phyloP scores from a whole-genome alignment of 1,139 yeast species.

The Diutina neorugosa region DNA sequence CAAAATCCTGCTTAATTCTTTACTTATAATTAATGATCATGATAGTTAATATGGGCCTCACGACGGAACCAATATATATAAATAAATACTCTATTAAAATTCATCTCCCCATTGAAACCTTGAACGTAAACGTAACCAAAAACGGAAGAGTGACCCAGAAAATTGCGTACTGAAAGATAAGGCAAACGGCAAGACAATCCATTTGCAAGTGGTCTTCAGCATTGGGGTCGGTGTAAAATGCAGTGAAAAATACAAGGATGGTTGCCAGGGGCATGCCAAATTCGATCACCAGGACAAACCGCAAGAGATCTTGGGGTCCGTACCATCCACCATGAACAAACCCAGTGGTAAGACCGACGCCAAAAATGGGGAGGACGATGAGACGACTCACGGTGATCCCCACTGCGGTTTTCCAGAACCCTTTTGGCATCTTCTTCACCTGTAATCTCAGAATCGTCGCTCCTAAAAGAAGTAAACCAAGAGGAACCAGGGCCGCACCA shows the following conservation, averaged over 20 bases:
- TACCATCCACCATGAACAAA: constrained; percentile 33
- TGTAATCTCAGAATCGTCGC: constrained; percentile 73
- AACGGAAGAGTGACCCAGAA: constrained; percentile 55
- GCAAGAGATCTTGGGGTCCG: constrained; percentile 34
- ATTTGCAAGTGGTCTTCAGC: constrained; percentile 56
- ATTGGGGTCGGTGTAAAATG: constrained; percentile 62
- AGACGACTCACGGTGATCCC: constrained; percentile 22
- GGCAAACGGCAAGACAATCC: constrained; percentile 69
- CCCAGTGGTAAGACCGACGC: constrained; percentile 35
- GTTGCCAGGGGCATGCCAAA: constrained; percentile 85
- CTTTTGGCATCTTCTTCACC: constrained; percentile 46
- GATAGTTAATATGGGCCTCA: too few relatives aligned
- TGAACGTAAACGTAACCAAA: constrained; percentile 45
- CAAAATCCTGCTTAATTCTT: background rate
- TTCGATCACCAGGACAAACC: constrained; percentile 63
- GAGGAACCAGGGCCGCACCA: constrained; percentile 82
- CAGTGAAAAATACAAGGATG: constrained; percentile 70
- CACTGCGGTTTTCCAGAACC: constrained; percentile 48
- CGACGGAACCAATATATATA: too few relatives aligned
- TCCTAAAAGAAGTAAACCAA: constrained; percentile 71
- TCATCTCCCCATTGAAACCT: constrained; percentile 18
- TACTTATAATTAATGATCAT: too few relatives aligned
- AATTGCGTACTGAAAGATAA: constrained; percentile 56
- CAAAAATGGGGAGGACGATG: constrained; percentile 30
- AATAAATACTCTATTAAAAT: background rate